A percentile compares a stretch with the other conserved stretches of the same genome.
Conservation (phyloP, 2,329 filamentous ascomycete genomes). For the Aspergillus sp. region DNA sequence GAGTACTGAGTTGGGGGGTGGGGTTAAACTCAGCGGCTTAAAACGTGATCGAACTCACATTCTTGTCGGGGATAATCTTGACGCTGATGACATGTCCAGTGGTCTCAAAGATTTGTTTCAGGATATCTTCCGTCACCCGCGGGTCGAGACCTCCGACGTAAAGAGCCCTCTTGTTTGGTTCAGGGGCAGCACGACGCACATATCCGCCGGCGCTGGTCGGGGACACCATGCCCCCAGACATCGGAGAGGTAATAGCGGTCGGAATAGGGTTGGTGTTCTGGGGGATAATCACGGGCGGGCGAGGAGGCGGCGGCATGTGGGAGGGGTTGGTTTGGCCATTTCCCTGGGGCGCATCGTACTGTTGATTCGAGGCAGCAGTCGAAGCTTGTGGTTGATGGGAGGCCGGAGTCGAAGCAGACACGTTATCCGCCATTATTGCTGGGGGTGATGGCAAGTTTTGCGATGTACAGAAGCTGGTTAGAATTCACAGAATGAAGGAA, state of each 20-base stretch:
- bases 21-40: background rate
- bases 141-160: constrained; percentile 96
- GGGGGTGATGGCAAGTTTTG: constrained; percentile 19
- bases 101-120: constrained; percentile 98
- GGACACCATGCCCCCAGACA: constrained; percentile 78
- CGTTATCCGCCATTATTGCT: constrained; percentile 73
- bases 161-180: constrained; percentile 96
- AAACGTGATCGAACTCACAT: constrained; percentile 62
- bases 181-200: constrained; percentile 85
- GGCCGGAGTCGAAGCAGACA: constrained; percentile 60
- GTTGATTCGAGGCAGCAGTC: constrained; percentile 67
- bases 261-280: constrained; percentile 96
- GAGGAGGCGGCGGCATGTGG: constrained; percentile 86
- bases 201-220: constrained; percentile 79
- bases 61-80: constrained; percentile 99
- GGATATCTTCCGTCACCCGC: constrained; percentile 90
- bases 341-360: constrained; percentile 70
- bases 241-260: constrained; percentile 84
- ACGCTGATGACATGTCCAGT: constrained; percentile 97
- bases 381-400: constrained; percentile 70
- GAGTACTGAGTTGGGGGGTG: constrained; percentile 11
- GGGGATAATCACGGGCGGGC: constrained; percentile 81
- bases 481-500: constrained; percentile 21
- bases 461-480: constrained; percentile 23
- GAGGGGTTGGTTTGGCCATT: constrained; percentile 67